Evolutionary conservation across 805 yeast species (phyloP).

Genomic region (Peterozyma xylosa): DNA sequence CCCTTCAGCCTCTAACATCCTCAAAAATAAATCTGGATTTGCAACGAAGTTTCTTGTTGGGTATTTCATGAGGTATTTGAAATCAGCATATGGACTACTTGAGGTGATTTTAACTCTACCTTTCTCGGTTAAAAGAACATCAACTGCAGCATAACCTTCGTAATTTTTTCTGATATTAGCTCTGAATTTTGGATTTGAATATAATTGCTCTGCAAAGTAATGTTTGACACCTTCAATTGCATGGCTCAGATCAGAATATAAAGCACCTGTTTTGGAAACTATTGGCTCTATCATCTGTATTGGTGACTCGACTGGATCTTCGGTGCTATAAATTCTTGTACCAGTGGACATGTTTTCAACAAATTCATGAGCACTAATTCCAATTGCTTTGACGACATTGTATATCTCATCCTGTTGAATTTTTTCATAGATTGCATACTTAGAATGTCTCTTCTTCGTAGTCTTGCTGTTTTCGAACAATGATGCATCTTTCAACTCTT

Average conservation of each 20-base stretch:
- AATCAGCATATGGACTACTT: constrained; percentile 76
- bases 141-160: constrained; percentile 57
- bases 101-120: constrained; percentile 72
- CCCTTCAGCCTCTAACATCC: constrained; percentile 89
- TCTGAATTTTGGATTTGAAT: constrained; percentile 75
- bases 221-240: constrained; percentile 70
- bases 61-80: constrained; percentile 84
- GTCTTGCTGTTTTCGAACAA: constrained; percentile 10
- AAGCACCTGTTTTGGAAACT: constrained; percentile 27
- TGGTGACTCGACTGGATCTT: constrained; percentile 59
- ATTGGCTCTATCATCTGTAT: constrained; percentile 42
- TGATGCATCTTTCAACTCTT: constrained; percentile 42
- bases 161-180: constrained; percentile 58
- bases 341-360: constrained; percentile 73
- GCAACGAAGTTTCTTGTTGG: constrained; percentile 65
- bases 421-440: constrained; percentile 56
- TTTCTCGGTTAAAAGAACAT: constrained; percentile 76
- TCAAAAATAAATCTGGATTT: constrained; percentile 74
- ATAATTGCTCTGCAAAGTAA: constrained; percentile 71
- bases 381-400: constrained; percentile 61
- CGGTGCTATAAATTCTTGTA: constrained; percentile 63
- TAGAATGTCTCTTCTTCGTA: constrained; percentile 45
- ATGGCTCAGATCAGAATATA: constrained; percentile 48
- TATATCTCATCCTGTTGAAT: constrained; percentile 58
- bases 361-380: constrained; percentile 70